Conservation (phyloP, 306 rosid species). For the Cajanus cajan region DNA sequence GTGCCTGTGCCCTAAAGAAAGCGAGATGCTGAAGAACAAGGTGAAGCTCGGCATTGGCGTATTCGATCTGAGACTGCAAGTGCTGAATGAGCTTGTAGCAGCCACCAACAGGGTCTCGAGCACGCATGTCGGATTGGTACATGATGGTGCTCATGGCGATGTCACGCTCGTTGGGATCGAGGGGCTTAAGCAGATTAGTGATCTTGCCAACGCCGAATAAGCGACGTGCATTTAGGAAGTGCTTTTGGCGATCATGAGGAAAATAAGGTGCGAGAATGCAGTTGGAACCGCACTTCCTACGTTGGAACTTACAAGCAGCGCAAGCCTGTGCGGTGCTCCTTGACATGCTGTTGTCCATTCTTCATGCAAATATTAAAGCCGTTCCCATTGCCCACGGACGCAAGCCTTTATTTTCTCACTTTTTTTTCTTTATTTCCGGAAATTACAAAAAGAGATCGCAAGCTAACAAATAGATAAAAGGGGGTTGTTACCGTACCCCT, state of each 20-base stretch:
- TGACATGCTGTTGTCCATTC: background rate
- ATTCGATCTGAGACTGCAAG: conserved; percentile 43
- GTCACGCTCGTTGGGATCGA: conserved; percentile 29
- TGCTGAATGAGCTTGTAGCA: conserved; percentile 39
- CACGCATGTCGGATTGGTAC: conserved; percentile 65
- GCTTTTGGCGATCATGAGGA: conserved; percentile 63
- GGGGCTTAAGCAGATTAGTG: conserved; percentile 45
- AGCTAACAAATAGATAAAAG: background rate
- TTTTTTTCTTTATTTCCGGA: background rate
- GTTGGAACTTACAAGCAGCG: conserved; percentile 82
- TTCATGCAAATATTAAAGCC: background rate
- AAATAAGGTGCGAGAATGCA: conserved; percentile 85
- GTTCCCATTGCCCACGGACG: background rate
- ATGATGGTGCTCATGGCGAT: conserved; percentile 58
- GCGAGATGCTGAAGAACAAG: conserved; percentile 60
- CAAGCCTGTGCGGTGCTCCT: conserved; percentile 63
- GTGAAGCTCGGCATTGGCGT: conserved; percentile 39
- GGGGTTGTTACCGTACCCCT: too few relatives aligned
- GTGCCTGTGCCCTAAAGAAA: conserved; percentile 34
- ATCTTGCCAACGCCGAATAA: conserved; percentile 81
- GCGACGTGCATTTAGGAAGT: conserved; percentile 69
- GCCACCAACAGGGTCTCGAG: conserved; percentile 73
- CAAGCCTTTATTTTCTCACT: background rate
- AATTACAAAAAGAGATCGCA: too few relatives aligned
- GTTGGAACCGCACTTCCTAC: conserved; percentile 67